phyloP scores from a whole-genome alignment of 129 eudicot genomes.

The Centella asiatica region DNA sequence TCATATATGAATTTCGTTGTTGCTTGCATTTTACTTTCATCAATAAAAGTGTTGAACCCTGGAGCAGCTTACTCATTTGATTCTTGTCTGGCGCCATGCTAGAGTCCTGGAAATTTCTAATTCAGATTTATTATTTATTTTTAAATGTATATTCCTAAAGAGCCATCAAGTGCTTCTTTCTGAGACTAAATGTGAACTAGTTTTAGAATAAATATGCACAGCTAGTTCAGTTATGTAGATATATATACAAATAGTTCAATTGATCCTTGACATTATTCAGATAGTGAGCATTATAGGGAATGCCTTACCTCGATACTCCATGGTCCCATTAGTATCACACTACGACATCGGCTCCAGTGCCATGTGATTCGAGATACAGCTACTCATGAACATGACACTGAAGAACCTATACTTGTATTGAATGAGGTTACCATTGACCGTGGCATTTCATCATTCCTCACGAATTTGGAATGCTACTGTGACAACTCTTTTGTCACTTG shows the following conservation, averaged over 20 bases:
- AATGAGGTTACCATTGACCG: conserved; percentile 97
- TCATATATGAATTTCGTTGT: conserved; percentile 4
- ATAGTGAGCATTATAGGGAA: conserved; percentile 77
- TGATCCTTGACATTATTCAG: conserved; percentile 51
- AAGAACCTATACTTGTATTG: conserved; percentile 75
- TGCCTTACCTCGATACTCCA: conserved; percentile 52
- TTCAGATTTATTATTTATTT: too few species aligned
- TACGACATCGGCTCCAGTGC: conserved; percentile 87
- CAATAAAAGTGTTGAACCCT: not conserved
- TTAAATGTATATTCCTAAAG: too few species aligned
- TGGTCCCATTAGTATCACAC: conserved; percentile 87
- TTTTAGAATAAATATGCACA: not conserved
- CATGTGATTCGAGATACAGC: conserved; percentile 72
- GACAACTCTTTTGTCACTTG: conserved; percentile 84
- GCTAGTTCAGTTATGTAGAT: not conserved
- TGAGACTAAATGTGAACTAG: not conserved
- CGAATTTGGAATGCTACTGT: conserved; percentile 92
- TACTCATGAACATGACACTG: conserved; percentile 59
- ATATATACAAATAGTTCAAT: conserved; percentile 9
- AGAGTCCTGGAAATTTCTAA: not conserved
- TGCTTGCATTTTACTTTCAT: not conserved
- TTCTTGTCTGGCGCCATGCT: not conserved
- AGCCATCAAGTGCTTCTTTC: not conserved
- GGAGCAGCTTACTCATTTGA: not conserved
- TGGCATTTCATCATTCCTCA: conserved; percentile 88